A percentile compares a stretch with the other conserved stretches of the same genome.
Conservation (phyloP, 75 land plant genomes). For the Pinus tabuliformis region DNA sequence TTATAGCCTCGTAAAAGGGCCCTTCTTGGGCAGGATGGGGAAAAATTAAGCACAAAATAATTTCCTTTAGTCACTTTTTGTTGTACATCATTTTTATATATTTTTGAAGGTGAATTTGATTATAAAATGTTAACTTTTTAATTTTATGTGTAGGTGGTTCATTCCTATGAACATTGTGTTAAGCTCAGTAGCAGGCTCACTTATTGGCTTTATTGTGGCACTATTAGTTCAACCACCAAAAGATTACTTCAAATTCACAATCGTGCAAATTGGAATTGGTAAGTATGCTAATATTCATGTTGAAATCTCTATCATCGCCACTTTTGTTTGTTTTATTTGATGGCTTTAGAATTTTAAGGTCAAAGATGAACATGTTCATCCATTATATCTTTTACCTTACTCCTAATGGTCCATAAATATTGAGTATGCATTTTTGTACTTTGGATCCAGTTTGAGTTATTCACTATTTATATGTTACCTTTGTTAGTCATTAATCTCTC, state of each 20-base stretch:
- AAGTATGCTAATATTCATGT: conserved; percentile 1
- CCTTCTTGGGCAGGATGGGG: background rate
- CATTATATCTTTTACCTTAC: background rate
- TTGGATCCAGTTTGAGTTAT: background rate
- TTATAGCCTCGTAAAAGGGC: background rate
- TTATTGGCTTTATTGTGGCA: conserved; percentile 74
- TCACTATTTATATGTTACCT: background rate
- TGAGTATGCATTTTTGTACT: background rate
- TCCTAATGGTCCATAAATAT: background rate
- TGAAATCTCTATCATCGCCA: background rate
- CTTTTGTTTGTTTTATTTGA: background rate
- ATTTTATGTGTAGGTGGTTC: conserved; percentile 77
- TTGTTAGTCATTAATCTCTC: background rate
- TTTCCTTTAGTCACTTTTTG: background rate
- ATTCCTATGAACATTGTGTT: conserved; percentile 87
- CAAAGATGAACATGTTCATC: background rate
- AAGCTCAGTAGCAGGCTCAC: conserved; percentile 61
- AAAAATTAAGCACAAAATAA: background rate
- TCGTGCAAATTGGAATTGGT: conserved; percentile 92
- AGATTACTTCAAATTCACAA: conserved; percentile 84
- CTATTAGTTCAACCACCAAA: conserved; percentile 73
- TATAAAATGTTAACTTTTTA: background rate
- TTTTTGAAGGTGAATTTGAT: background rate
- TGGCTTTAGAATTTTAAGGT: background rate
- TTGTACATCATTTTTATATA: background rate